These are phyloP conservation scores for Phoma sp. DNA, from an alignment of 2,329 filamentous ascomycete genomes.

Conservation along the genomic window DNA sequence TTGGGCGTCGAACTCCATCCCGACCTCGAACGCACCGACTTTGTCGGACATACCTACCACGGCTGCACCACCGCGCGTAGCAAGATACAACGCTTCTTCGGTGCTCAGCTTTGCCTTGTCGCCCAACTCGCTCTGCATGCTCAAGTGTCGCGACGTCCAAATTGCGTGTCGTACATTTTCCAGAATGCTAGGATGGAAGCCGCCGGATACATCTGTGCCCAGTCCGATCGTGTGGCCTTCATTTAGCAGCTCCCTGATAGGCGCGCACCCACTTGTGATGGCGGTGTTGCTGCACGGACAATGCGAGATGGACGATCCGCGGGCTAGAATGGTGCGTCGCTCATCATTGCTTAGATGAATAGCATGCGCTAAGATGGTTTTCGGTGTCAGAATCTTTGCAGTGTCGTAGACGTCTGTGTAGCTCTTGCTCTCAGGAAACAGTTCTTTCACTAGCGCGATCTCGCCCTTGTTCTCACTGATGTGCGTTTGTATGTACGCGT, in stretches of 20 bases:
- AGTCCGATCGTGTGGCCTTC: slow-evolving; percentile 80
- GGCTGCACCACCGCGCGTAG: slow-evolving; percentile 83
- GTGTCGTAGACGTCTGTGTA: slow-evolving; percentile 84
- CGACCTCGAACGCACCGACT: slow-evolving; percentile 82
- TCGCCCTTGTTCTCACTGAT: slow-evolving; percentile 83
- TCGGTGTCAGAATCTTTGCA: slow-evolving; percentile 69
- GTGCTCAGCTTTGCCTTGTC: slow-evolving; percentile 72
- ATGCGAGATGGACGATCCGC: slow-evolving; percentile 75
- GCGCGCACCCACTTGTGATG: slow-evolving; percentile 78
- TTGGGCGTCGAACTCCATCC: slow-evolving; percentile 92
- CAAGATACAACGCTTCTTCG: slow-evolving; percentile 85
- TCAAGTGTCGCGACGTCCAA: slow-evolving; percentile 76
- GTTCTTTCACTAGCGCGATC: slow-evolving; percentile 69
- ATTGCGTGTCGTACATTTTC: slow-evolving; percentile 83
- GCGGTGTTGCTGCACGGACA: slow-evolving; percentile 88
- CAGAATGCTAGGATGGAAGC: slow-evolving; percentile 81
- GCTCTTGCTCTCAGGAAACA: slow-evolving; percentile 69
- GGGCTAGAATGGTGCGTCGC: slow-evolving; percentile 65
- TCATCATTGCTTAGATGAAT: slow-evolving; percentile 77
- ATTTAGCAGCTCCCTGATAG: slow-evolving; percentile 75
- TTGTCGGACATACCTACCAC: slow-evolving; percentile 75
- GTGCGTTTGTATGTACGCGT: slow-evolving; percentile 83
- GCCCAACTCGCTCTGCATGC: slow-evolving; percentile 54
- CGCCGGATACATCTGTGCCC: slow-evolving; percentile 90
- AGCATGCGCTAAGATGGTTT: slow-evolving; percentile 85